Percentiles rank a stretch among this genome's conserved stretches.
Evolutionary conservation across 2,329 filamentous ascomycete species (phyloP).

Genomic region (Xylaria polymorpha): DNA sequence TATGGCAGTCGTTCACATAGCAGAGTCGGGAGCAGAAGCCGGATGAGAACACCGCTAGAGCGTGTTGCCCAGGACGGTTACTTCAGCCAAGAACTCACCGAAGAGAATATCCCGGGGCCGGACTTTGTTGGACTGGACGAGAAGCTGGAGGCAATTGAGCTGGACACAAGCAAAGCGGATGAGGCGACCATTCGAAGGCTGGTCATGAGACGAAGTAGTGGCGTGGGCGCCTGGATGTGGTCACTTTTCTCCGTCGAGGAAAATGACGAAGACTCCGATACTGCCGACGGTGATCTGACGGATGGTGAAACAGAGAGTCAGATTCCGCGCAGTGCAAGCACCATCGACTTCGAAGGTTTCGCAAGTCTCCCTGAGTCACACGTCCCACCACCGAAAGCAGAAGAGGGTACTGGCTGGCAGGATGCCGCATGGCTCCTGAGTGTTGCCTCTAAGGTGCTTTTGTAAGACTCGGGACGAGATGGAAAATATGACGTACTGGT

Average conservation of each 20-base stretch:
- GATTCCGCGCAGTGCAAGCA: slow-evolving; percentile 53
- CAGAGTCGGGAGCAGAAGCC: slow-evolving; percentile 57
- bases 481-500: slow-evolving; percentile 12
- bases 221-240: slow-evolving; percentile 71
- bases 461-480: slow-evolving; percentile 53
- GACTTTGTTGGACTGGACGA: slow-evolving; percentile 74
- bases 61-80: slow-evolving; percentile 57
- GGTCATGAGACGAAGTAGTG: slow-evolving; percentile 63
- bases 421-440: slow-evolving; percentile 76
- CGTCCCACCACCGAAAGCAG: slow-evolving; percentile 61
- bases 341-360: slow-evolving; percentile 56
- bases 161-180: slow-evolving; percentile 64
- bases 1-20: slow-evolving; percentile 60
- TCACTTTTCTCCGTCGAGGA: slow-evolving; percentile 72
- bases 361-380: slow-evolving; percentile 56
- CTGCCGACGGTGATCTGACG: slow-evolving; percentile 52
- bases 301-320: slow-evolving; percentile 55
- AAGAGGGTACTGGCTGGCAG: slow-evolving; percentile 70
- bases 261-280: slow-evolving; percentile 63
- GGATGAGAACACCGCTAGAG: slow-evolving; percentile 60
- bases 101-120: slow-evolving; percentile 59
- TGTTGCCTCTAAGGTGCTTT: slow-evolving; percentile 71
- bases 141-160: slow-evolving; percentile 65
- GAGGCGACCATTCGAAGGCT: slow-evolving; percentile 69
- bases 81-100: slow-evolving; percentile 49